A percentile compares a stretch with the other conserved stretches of the same genome.
Evolutionary conservation across 2,329 filamentous ascomycete species (phyloP).

Genomic region (Penicillium palitans): DNA sequence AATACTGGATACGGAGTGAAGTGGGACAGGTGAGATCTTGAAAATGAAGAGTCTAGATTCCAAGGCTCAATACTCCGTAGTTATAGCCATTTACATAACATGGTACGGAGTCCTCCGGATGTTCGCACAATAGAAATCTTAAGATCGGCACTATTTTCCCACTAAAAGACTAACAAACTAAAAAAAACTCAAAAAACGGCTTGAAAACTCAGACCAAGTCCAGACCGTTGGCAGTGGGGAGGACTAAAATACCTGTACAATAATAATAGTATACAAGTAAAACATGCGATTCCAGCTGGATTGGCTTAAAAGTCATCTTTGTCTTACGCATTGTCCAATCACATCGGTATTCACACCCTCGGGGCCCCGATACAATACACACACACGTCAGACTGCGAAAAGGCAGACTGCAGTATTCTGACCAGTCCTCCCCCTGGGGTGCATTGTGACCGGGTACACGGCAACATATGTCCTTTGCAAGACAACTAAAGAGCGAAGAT

Average conservation of each 20-base stretch:
- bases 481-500: neutral
- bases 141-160: constrained; percentile 9
- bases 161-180: constrained; percentile 3
- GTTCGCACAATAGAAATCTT: neutral
- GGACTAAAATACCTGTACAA: neutral
- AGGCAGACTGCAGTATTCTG: constrained; percentile 3
- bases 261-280: neutral
- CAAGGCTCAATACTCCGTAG: too few species aligned
- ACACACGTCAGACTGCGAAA: constrained; percentile 1
- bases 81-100: too few species aligned
- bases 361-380: neutral
- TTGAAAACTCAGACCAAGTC: constrained; percentile 2
- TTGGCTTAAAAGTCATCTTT: neutral
- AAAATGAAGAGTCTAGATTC: neutral
- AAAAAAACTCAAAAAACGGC: neutral
- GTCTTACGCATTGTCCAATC: constrained; percentile 5
- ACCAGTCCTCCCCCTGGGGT: neutral
- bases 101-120: neutral
- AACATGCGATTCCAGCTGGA: neutral
- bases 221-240: constrained; percentile 5
- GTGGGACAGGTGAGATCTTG: neutral
- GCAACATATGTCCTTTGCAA: constrained; percentile 1
- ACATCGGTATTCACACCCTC: neutral
- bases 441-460: neutral
- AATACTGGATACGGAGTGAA: neutral